A percentile compares a stretch with the other conserved stretches of the same genome.
These are phyloP conservation scores for Ochetophila trinervis DNA, from an alignment of 306 rosid species.

Conservation along the genomic window DNA sequence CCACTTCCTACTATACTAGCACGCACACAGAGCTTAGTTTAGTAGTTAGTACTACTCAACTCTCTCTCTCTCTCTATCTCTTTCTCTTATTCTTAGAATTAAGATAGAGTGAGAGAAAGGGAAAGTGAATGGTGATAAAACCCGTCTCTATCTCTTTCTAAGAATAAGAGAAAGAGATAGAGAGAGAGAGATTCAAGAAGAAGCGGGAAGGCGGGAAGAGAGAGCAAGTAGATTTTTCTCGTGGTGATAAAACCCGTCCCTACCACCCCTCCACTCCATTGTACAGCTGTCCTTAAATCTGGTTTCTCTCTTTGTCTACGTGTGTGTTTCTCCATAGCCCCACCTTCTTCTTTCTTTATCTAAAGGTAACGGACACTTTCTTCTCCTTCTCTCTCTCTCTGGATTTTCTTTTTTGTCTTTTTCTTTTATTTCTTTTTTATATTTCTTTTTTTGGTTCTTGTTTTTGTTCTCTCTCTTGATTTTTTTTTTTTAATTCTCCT, in stretches of 20 bases:
- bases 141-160: not conserved
- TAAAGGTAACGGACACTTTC: conserved; percentile 29
- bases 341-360: conserved; percentile 5
- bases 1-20: not conserved
- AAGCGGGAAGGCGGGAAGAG: conserved; percentile 49
- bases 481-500: not conserved
- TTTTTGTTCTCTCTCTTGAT: not conserved
- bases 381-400: too few relatives aligned
- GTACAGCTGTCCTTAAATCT: conserved; percentile 25
- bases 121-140: too few relatives aligned
- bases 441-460: not conserved
- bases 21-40: conserved; percentile 2
- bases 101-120: too few relatives aligned
- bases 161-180: conserved; percentile 7
- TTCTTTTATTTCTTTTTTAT: not conserved
- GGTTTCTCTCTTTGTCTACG: not conserved
- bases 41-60: not conserved
- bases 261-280: conserved; percentile 35
- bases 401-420: not conserved
- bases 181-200: conserved; percentile 33
- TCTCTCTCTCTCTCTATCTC: conserved; percentile 7
- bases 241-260: conserved; percentile 56
- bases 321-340: not conserved
- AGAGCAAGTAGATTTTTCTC: conserved; percentile 39
- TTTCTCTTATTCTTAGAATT: too few relatives aligned